Conservation (phyloP, 345 rosid genomes). For the Acer negundo region DNA sequence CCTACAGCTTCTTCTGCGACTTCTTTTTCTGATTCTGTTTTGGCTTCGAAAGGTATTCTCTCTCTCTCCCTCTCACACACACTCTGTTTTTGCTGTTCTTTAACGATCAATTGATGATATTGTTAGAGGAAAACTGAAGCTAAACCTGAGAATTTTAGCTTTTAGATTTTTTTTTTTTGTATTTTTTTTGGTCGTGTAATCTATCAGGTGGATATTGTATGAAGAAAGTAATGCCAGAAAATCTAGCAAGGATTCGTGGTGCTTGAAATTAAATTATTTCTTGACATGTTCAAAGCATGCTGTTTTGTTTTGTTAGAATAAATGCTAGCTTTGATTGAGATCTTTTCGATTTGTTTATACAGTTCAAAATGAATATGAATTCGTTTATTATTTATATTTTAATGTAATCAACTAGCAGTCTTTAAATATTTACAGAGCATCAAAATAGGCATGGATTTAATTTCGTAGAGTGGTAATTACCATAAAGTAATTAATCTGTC, state of each 20-base stretch:
- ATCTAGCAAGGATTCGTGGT: neutral
- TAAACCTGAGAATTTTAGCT: neutral
- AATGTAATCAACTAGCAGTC: neutral
- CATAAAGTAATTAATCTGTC: neutral
- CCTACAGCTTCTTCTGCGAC: neutral
- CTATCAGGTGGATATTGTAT: neutral
- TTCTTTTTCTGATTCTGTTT: neutral
- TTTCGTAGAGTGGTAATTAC: neutral
- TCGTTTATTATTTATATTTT: neutral
- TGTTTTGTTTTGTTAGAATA: neutral
- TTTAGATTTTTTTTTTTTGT: neutral
- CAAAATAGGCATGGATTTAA: neutral
- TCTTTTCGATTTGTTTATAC: neutral
- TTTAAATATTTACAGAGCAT: neutral
- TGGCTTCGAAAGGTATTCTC: neutral
- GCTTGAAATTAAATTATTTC: neutral
- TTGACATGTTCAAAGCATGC: neutral
- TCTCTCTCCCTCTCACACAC: neutral
- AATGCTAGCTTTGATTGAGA: neutral
- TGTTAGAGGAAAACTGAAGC: no score
- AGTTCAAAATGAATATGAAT: neutral
- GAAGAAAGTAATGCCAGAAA: neutral
- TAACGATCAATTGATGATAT: neutral
- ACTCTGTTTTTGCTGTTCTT: neutral
- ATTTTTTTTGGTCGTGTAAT: neutral